Evolutionary conservation across 1,284 basidiomycete species (phyloP).

Genomic region (Sporisorium graminicola): DNA sequence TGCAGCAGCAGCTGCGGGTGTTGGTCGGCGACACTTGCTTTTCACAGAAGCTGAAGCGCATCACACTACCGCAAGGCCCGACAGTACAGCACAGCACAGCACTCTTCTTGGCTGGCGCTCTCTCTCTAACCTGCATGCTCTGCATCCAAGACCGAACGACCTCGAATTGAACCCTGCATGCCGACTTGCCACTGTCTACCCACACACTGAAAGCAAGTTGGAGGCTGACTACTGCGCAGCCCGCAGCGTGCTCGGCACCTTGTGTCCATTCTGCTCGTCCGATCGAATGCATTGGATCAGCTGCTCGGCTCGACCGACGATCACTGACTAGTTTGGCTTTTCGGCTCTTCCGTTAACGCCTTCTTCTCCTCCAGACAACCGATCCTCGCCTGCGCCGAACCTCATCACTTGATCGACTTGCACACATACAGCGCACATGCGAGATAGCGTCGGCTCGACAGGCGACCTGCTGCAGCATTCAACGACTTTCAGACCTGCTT

Average conservation of each 20-base stretch:
- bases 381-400: neutral
- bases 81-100: neutral
- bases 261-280: neutral
- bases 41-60: neutral
- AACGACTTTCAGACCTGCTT: neutral
- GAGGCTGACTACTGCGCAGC: neutral
- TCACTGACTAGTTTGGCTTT: neutral
- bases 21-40: neutral
- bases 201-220: neutral
- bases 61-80: neutral
- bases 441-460: neutral
- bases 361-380: neutral
- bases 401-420: neutral
- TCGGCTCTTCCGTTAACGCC: constrained; percentile 7
- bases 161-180: constrained; percentile 32
- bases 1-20: neutral
- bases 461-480: neutral
- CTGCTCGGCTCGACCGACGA: constrained; percentile 1
- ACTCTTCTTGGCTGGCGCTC: no score
- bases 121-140: constrained; percentile 18
- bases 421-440: neutral
- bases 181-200: neutral
- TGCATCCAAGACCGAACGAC: constrained; percentile 34
- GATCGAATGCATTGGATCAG: constrained; percentile 6
- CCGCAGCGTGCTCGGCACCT: neutral